phyloP scores from a whole-genome alignment of 2,329 filamentous ascomycete genomes.

The Rasamsonia emersonii region DNA sequence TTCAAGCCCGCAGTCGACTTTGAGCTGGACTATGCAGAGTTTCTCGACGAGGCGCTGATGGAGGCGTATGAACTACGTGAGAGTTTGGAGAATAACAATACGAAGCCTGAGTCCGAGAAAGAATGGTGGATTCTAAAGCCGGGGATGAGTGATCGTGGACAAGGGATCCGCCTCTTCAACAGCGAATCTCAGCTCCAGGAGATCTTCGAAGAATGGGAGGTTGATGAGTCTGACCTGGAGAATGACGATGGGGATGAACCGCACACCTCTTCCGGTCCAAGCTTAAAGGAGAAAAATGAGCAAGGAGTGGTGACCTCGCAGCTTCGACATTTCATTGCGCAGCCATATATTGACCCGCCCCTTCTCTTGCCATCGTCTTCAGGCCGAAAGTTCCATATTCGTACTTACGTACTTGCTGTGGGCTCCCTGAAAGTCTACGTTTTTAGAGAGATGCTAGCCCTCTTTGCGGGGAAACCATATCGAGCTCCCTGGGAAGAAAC shows the following conservation, averaged over 20 bases:
- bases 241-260: slow-evolving; percentile 23
- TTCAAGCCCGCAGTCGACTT: slow-evolving; percentile 76
- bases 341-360: slow-evolving; percentile 88
- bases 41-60: slow-evolving; percentile 83
- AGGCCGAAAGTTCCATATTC: slow-evolving; percentile 84
- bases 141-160: slow-evolving; percentile 92
- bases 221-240: slow-evolving; percentile 47
- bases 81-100: slow-evolving; percentile 62
- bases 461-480: slow-evolving; percentile 77
- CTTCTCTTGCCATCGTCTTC: slow-evolving; percentile 59
- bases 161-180: slow-evolving; percentile 84
- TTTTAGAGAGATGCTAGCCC: slow-evolving; percentile 82
- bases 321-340: slow-evolving; percentile 89
- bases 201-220: slow-evolving; percentile 92
- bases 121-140: slow-evolving; percentile 99
- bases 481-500: slow-evolving; percentile 45
- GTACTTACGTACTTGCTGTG: slow-evolving; percentile 77
- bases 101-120: slow-evolving; percentile 51
- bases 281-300: slow-evolving; percentile 17
- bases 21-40: slow-evolving; percentile 94
- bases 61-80: slow-evolving; percentile 83
- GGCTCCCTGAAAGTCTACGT: slow-evolving; percentile 76
- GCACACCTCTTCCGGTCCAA: slow-evolving; percentile 7
- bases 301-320: slow-evolving; percentile 71
- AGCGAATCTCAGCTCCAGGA: slow-evolving; percentile 72